Evolutionary conservation across 768 basidiomycete species (phyloP), one percentile per base, ranked within the genome.

Genomic region (Kwoniella shandongensis): DNA sequence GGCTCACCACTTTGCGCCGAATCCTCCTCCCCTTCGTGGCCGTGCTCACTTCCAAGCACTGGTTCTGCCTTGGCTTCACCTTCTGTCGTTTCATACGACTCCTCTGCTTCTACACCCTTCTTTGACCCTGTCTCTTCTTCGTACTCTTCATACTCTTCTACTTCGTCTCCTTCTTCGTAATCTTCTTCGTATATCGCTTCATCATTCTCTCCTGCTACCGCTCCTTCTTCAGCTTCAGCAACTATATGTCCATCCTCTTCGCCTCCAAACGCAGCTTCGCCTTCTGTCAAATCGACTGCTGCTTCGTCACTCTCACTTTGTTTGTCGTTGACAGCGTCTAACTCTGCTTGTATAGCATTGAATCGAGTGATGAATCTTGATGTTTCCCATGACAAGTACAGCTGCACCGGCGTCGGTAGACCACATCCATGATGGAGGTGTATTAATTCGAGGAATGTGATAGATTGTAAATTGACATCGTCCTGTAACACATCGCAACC

Each of bases 191-290:
- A 65, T 85, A 93, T 82, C 78, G 82, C 45, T 87, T 90, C 39
- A 84, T 92, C 66, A 91, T 93, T 77, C 88, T 53, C 30, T 39
- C 32, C 38, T 23, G 38, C 54, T 38, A 11, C 51, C 17, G 46
- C 30, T 25, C n/a, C 27, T 48, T 12, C 18, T 46, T 15, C 12
- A n/a, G 11, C 7, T 46, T 23, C 44, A 22, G 6, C 44, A 46
- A 8, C 44, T 4, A 15, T 8, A 91, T 89, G 15, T 86, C 86
- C 7, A 81, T 93, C 25, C 85, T 89, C 59, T 87, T 94, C 69
- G 86, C 92, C 55, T 89, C 91, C 74, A 86, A 88, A 4, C 87
- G 89, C 1, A 73, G 89, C 57, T 90, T 91, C 7, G 80, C 92
- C 20, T 80, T 88, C 8, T 89, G 93, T 80, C 89, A 92, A 62